phyloP scores from a whole-genome alignment of 371 early-diverging fungal genomes.

The Mortierella polycephala region DNA sequence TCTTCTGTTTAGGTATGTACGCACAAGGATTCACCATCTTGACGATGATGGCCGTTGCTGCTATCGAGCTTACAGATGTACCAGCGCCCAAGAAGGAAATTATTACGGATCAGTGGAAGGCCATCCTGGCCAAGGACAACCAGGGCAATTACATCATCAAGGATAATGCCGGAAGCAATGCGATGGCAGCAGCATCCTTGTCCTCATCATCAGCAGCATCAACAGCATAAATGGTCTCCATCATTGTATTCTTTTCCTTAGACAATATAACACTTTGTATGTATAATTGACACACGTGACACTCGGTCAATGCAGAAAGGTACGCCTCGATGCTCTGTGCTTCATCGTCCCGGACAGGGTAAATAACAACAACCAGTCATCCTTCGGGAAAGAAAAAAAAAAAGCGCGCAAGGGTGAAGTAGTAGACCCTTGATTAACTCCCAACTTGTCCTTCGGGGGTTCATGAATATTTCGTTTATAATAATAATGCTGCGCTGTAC shows the following conservation, averaged over 20 bases:
- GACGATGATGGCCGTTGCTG: constrained; percentile 55
- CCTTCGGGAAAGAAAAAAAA: neutral
- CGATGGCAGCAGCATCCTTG: constrained; percentile 15
- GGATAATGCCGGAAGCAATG: constrained; percentile 12
- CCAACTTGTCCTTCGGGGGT: neutral
- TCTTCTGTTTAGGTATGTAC: constrained; percentile 37
- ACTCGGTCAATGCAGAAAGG: neutral
- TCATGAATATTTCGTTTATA: neutral
- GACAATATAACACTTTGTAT: neutral
- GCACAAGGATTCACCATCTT: constrained; percentile 54
- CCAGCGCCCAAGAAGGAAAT: constrained; percentile 37
- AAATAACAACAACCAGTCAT: neutral
- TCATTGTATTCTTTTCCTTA: neutral
- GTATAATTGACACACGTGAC: neutral
- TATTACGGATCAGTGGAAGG: constrained; percentile 54
- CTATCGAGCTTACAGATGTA: constrained; percentile 45
- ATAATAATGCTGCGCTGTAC: no score
- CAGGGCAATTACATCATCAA: constrained; percentile 50
- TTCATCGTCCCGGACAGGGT: neutral
- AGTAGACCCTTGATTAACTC: no score
- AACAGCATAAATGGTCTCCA: neutral
- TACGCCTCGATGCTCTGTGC: constrained; percentile 3
- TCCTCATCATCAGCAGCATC: neutral
- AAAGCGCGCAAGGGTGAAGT: neutral
- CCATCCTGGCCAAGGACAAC: constrained; percentile 52